Base-by-base conservation (phyloP, 2,329 filamentous ascomycete genomes). In the Ceratocystiopsis minuta region DNA sequence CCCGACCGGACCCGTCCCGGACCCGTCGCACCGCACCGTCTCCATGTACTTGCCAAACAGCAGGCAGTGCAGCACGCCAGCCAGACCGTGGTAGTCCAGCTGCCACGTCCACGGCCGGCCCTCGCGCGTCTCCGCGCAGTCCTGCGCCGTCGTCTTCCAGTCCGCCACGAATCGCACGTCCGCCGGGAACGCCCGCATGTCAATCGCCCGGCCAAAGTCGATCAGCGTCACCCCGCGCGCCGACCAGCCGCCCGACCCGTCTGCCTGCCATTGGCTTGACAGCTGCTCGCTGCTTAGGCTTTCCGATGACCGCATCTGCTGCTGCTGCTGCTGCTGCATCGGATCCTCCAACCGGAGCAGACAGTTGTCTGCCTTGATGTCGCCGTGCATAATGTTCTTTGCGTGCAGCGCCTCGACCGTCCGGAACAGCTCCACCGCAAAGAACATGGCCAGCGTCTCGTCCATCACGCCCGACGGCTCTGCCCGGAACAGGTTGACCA, bases 41-140 rank as follows among this genome's bases (percentile, higher is more conserved):
- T 94, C 84, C 52, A 98, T 90, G 60, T 96, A 96, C 54, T 83
- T 86, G 11, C 90, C 88, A 55, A 95, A 98, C 4, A 98, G 71
- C 51, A 98, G 71, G 36, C 76, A 80, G 60, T 98, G 86, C 5
- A 96, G 67, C 18, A 84, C 82, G 5, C 85, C 86, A 0, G 90
- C 90, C 0, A 95, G 69, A 13, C 90, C 90, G 58, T 93, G 84
- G 53, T 96, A 92, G 63, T 98, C 90, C 50, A 95, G 84, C 58
- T 98, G 90, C 65, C 86, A 95, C 1, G 88, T 96, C 90, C 90
- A 98, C 0, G 87, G 86, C 1, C 88, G 72, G 43, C 85, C 73
- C 61, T 98, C 88, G 38, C 87, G 80, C 73, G 96, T 94, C 66
- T 98, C 90, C 16, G 83, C 80, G 59, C 90, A 98, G 60, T 98